Percentiles rank a stretch among this genome's conserved stretches.
phyloP scores from a whole-genome alignment of 306 rosid species.

The Cicer bijugum region DNA sequence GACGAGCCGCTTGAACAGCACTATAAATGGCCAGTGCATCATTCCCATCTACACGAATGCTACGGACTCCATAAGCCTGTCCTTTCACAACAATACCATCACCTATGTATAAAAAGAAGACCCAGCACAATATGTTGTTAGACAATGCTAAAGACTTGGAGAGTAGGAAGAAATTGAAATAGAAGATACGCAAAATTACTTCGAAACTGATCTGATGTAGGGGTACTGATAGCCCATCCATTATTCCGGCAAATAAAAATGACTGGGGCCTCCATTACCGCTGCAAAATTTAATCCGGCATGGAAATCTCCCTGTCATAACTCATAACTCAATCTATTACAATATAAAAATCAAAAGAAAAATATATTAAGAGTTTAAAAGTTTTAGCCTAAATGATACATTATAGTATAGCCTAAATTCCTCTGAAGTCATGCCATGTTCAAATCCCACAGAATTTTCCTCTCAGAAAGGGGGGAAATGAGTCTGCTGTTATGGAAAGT shows the following conservation, averaged over 20 bases:
- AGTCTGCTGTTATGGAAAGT: conserved; percentile 12
- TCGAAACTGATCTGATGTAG: conserved; percentile 92
- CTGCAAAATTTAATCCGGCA: conserved; percentile 90
- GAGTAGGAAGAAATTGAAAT: conserved; percentile 30
- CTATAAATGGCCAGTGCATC: conserved; percentile 83
- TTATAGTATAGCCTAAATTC: conserved; percentile 2
- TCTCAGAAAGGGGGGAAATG: background rate
- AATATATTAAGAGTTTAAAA: background rate
- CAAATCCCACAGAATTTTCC: conserved; percentile 10
- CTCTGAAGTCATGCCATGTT: background rate
- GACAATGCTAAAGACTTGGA: conserved; percentile 13
- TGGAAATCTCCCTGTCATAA: conserved; percentile 91
- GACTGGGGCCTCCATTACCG: conserved; percentile 88
- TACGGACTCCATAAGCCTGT: conserved; percentile 77
- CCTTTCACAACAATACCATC: conserved; percentile 90
- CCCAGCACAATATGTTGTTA: conserved; percentile 36
- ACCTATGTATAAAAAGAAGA: conserved; percentile 57
- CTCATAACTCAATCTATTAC: conserved; percentile 34
- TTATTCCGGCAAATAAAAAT: conserved; percentile 92
- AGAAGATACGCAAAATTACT: conserved; percentile 51
- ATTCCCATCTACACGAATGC: conserved; percentile 93
- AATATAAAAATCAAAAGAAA: conserved; percentile 18
- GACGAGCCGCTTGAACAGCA: conserved; percentile 79
- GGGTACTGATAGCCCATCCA: conserved; percentile 99
- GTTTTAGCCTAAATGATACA: conserved; percentile 7